phyloP scores from a whole-genome alignment of 768 basidiomycete species.

The Clitopilus hobsonii region DNA sequence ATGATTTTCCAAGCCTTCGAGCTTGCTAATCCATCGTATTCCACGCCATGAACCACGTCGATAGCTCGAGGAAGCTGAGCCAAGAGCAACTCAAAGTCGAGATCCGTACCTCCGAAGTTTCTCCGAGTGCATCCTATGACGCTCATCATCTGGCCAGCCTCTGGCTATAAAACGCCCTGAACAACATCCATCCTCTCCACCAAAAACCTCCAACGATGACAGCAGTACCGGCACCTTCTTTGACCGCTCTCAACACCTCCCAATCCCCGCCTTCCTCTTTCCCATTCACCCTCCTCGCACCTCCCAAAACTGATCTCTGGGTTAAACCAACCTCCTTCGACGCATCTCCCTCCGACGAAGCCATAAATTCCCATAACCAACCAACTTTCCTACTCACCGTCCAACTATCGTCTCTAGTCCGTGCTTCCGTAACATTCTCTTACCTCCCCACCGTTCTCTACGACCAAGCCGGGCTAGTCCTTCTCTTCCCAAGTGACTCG shows the following conservation, averaged over 20 bases:
- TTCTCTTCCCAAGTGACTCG: conserved; percentile 9
- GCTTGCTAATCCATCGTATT: not conserved
- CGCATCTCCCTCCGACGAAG: conserved; percentile 6
- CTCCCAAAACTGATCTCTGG: conserved; percentile 16
- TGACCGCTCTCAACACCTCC: conserved; percentile 10
- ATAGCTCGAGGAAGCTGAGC: not conserved
- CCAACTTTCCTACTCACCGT: conserved; percentile 12
- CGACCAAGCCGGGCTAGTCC: conserved; percentile 12
- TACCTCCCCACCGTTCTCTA: conserved; percentile 10
- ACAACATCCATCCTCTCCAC: too few relatives aligned
- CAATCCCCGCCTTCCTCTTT: conserved; percentile 11
- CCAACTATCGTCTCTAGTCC: conserved; percentile 7
- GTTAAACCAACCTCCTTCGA: conserved; percentile 13
- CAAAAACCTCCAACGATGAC: too few relatives aligned
- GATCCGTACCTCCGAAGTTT: not conserved
- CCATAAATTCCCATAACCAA: conserved; percentile 8
- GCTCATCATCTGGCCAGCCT: too few relatives aligned
- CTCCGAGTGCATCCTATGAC: too few relatives aligned
- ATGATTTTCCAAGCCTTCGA: too few relatives aligned
- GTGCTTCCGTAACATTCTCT: conserved; percentile 11
- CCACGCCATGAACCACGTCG: not conserved
- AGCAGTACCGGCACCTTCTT: not conserved
- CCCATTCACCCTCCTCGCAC: conserved; percentile 10
- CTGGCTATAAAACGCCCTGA: too few relatives aligned
- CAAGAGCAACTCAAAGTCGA: not conserved